A percentile compares a stretch with the other conserved stretches of the same genome.
Evolutionary conservation across 257 asterid species (phyloP).

Genomic region (Jaltomata sinuosa): DNA sequence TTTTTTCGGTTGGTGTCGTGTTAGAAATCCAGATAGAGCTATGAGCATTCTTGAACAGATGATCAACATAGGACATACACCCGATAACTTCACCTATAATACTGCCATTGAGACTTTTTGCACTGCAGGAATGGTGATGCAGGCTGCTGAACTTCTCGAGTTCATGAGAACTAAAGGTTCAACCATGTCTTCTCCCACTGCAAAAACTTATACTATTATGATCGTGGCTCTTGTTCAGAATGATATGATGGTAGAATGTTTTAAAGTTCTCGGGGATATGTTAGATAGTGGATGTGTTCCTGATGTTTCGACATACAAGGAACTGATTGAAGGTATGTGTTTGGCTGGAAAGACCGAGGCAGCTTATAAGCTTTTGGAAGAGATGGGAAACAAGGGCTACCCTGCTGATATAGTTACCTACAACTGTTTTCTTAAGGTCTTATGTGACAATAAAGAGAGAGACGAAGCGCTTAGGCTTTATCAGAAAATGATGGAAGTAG

Average conservation of each 20-base stretch:
- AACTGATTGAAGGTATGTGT: conserved; percentile 72
- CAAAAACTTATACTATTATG: conserved; percentile 72
- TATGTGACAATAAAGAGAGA: conserved; percentile 57
- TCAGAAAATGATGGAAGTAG: conserved; percentile 48
- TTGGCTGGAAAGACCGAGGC: conserved; percentile 59
- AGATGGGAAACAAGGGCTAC: conserved; percentile 72
- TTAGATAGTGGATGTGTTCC: conserved; percentile 75
- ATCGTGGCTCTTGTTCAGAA: conserved; percentile 59
- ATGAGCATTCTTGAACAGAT: conserved; percentile 68
- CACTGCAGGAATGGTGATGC: conserved; percentile 70
- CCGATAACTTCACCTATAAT: conserved; percentile 72
- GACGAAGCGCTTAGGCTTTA: conserved; percentile 55
- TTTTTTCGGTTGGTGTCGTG: conserved; percentile 93
- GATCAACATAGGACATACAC: conserved; percentile 61
- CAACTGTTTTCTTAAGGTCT: conserved; percentile 83
- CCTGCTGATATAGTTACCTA: conserved; percentile 90
- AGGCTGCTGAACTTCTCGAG: conserved; percentile 63
- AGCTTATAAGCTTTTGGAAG: conserved; percentile 71
- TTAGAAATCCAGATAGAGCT: conserved; percentile 62
- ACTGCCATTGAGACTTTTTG: conserved; percentile 88
- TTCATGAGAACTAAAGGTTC: conserved; percentile 78
- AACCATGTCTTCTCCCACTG: conserved; percentile 84
- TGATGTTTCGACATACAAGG: conserved; percentile 85
- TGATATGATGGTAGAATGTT: conserved; percentile 65
- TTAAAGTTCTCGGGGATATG: conserved; percentile 54